Conservation (phyloP, 768 basidiomycete species). For the Mycena rosella region DNA sequence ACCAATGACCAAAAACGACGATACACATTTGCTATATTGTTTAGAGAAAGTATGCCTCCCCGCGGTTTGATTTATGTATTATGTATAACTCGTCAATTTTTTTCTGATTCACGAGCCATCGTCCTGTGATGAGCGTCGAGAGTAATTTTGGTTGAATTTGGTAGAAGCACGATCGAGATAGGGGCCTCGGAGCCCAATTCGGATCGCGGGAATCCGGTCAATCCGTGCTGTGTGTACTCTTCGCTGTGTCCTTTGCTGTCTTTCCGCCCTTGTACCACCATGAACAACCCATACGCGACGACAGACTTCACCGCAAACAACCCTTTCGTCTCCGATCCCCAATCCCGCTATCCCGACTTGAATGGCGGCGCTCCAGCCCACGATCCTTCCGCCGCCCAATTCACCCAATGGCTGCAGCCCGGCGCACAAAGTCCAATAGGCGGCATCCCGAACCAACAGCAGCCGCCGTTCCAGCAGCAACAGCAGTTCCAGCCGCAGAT, state of each 20-base stretch:
- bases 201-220: no score
- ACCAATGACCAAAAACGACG: no score
- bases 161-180: no score
- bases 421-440: constrained; percentile 40
- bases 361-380: constrained; percentile 44
- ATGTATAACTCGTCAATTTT: no score
- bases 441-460: constrained; percentile 53
- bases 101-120: no score
- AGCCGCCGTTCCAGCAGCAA: constrained; percentile 54
- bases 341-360: constrained; percentile 76
- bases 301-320: constrained; percentile 59
- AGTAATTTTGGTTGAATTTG: no score
- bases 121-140: no score
- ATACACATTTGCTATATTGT: no score
- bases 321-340: constrained; percentile 69
- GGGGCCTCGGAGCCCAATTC: no score
- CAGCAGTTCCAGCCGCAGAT: constrained; percentile 49
- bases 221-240: no score
- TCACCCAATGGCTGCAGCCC: constrained; percentile 53
- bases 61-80: no score
- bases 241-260: neutral
- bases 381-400: constrained; percentile 45
- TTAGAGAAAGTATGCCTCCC: no score
- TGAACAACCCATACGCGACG: constrained; percentile 54
- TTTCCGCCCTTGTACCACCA: constrained; percentile 7